These are phyloP conservation scores for Ophiostoma sp. DNA, from an alignment of 2,329 filamentous ascomycete genomes.

Conservation along the genomic window DNA sequence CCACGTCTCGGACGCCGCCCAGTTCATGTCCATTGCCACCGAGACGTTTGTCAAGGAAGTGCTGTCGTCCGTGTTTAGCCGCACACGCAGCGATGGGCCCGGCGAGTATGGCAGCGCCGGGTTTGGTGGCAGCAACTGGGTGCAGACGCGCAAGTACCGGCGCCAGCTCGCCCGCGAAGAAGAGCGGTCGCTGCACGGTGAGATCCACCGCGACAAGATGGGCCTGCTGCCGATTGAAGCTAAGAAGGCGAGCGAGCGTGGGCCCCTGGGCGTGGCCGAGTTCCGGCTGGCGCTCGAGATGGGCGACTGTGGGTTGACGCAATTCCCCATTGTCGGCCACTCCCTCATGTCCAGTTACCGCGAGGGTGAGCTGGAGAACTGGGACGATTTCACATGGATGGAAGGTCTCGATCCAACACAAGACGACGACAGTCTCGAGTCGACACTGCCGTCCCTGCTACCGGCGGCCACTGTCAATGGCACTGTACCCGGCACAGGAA, in stretches of 20 bases:
- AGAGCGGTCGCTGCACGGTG: slow-evolving; percentile 68
- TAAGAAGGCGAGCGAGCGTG: slow-evolving; percentile 70
- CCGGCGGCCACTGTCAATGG: slow-evolving; percentile 13
- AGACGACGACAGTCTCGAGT: background rate
- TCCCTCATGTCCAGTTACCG: slow-evolving; percentile 69
- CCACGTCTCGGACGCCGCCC: slow-evolving; percentile 60
- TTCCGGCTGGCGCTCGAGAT: slow-evolving; percentile 74
- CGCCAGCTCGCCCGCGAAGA: slow-evolving; percentile 76
- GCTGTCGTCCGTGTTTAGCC: slow-evolving; percentile 62
- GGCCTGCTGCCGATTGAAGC: slow-evolving; percentile 80
- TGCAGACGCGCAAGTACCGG: slow-evolving; percentile 78
- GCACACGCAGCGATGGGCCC: slow-evolving; percentile 65
- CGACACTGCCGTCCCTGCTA: background rate
- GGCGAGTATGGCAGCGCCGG: slow-evolving; percentile 62
- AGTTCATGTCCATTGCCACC: slow-evolving; percentile 64
- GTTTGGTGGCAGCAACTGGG: slow-evolving; percentile 67
- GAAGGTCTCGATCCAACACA: slow-evolving; percentile 37
- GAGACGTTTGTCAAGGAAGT: slow-evolving; percentile 69
- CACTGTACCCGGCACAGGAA: background rate
- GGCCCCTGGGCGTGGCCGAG: slow-evolving; percentile 75
- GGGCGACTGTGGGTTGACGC: slow-evolving; percentile 71
- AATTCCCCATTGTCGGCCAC: slow-evolving; percentile 74
- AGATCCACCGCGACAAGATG: slow-evolving; percentile 70
- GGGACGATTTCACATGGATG: slow-evolving; percentile 60
- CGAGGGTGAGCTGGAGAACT: slow-evolving; percentile 73